phyloP scores from a whole-genome alignment of 495 filamentous ascomycete species.

The Aspergillus affinis region DNA sequence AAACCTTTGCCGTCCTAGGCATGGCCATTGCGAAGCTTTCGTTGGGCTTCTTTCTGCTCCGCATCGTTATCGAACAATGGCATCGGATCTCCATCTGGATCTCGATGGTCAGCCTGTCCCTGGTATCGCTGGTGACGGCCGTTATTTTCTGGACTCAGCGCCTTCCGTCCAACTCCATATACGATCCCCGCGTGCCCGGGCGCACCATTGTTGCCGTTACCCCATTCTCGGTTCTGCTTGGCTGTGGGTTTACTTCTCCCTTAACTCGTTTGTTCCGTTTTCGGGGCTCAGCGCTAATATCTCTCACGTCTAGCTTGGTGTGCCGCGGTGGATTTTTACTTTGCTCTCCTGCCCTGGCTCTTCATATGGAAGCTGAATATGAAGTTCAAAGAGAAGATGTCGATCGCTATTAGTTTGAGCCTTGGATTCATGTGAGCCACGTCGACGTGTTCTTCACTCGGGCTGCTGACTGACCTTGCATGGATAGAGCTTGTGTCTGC shows the following conservation, averaged over 20 bases:
- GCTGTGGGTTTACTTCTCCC: constrained; percentile 10
- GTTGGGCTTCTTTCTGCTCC: constrained; percentile 22
- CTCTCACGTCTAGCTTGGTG: constrained; percentile 17
- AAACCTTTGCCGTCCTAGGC: constrained; percentile 23
- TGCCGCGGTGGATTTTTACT: constrained; percentile 26
- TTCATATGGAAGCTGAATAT: constrained; percentile 28
- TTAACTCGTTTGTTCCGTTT: background rate
- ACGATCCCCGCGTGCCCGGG: constrained; percentile 21
- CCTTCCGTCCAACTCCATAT: constrained; percentile 16
- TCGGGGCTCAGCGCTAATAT: background rate
- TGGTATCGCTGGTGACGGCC: constrained; percentile 19
- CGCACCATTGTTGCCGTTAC: constrained; percentile 15
- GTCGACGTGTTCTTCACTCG: background rate
- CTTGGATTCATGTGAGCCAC: constrained; percentile 20
- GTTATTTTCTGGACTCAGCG: constrained; percentile 21
- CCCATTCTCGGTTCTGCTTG: constrained; percentile 20
- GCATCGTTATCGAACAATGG: constrained; percentile 23
- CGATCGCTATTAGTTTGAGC: constrained; percentile 24
- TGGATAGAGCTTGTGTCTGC: constrained; percentile 18
- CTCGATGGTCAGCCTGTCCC: constrained; percentile 18
- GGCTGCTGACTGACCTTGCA: background rate
- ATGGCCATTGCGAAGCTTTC: constrained; percentile 28
- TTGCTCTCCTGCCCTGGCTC: constrained; percentile 24
- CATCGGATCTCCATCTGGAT: constrained; percentile 25
- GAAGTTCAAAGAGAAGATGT: constrained; percentile 26